Conservation (phyloP, 495 filamentous ascomycete species). For the Hyaloscypha bicolor region DNA sequence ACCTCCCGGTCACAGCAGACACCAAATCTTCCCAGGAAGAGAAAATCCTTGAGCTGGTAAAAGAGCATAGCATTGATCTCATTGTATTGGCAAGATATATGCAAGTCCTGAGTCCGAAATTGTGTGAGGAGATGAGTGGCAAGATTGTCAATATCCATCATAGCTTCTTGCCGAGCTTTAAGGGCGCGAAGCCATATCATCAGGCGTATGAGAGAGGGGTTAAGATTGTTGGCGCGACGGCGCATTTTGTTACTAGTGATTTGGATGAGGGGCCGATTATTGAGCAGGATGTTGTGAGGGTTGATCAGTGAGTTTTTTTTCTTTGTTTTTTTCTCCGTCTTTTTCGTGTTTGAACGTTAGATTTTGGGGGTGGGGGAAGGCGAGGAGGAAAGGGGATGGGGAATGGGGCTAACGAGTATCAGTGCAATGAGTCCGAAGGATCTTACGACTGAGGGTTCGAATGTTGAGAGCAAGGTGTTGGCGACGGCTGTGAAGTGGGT, state of each 20-base stretch:
- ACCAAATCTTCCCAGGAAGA: slow-evolving; percentile 70
- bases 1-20: slow-evolving; percentile 69
- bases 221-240: slow-evolving; percentile 78
- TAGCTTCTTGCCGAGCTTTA: slow-evolving; percentile 76
- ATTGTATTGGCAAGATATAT: slow-evolving; percentile 81
- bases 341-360: no score
- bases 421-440: slow-evolving; percentile 65
- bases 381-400: background rate
- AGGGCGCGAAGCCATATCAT: slow-evolving; percentile 81
- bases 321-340: background rate
- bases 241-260: slow-evolving; percentile 76
- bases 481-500: slow-evolving; percentile 74
- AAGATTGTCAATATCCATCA: slow-evolving; percentile 85
- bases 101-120: slow-evolving; percentile 73
- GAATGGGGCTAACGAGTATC: background rate
- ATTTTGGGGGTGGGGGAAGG: no score
- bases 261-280: slow-evolving; percentile 80
- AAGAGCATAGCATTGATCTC: slow-evolving; percentile 65
- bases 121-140: slow-evolving; percentile 72
- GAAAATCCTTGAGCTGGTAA: slow-evolving; percentile 64
- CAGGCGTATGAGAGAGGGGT: slow-evolving; percentile 77
- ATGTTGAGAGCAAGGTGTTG: slow-evolving; percentile 74
- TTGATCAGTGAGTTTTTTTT: slow-evolving; percentile 50
- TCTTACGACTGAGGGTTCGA: slow-evolving; percentile 71
- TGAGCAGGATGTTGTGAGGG: slow-evolving; percentile 71